These are phyloP conservation scores for Sporothrix globosa DNA, from an alignment of 2,329 filamentous ascomycete species.

Conservation along the genomic window DNA sequence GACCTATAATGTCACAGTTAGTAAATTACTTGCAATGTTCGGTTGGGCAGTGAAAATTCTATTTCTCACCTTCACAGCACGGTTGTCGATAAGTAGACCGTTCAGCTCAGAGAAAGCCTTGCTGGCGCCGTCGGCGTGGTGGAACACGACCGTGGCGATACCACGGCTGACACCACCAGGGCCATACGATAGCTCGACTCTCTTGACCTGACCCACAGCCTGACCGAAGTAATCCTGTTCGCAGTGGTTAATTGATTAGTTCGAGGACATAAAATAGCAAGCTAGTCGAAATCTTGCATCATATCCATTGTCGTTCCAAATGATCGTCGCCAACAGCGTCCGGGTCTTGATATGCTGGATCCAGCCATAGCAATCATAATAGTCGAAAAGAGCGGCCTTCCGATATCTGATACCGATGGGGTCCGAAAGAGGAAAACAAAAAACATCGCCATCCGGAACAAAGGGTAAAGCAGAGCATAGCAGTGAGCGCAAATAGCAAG, in stretches of 20 bases:
- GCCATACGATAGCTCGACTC: conserved; percentile 88
- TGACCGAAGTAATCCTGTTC: conserved; percentile 94
- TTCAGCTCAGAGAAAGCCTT: conserved; percentile 85
- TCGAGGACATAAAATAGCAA: conserved; percentile 61
- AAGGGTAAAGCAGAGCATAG: conserved; percentile 45
- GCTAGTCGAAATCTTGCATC: conserved; percentile 41
- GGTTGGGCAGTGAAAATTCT: not conserved
- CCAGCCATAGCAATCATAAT: not conserved
- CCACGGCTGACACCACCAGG: conserved; percentile 90
- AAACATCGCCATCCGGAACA: not conserved
- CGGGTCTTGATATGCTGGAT: conserved; percentile 7
- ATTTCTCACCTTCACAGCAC: conserved; percentile 80
- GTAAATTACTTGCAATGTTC: not conserved
- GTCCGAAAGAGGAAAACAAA: conserved; percentile 1
- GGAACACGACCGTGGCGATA: conserved; percentile 87
- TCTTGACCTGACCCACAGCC: conserved; percentile 87
- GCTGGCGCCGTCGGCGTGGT: conserved; percentile 76
- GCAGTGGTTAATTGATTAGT: conserved; percentile 65
- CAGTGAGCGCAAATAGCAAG: conserved; percentile 40
- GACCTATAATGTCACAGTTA: conserved; percentile 58
- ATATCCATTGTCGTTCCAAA: conserved; percentile 32
- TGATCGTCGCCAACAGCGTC: not conserved
- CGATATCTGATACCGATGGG: conserved; percentile 7
- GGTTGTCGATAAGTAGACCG: conserved; percentile 84
- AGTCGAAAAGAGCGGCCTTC: conserved; percentile 19